Conservation (phyloP, 805 yeast species). For the Candida easanensis region DNA sequence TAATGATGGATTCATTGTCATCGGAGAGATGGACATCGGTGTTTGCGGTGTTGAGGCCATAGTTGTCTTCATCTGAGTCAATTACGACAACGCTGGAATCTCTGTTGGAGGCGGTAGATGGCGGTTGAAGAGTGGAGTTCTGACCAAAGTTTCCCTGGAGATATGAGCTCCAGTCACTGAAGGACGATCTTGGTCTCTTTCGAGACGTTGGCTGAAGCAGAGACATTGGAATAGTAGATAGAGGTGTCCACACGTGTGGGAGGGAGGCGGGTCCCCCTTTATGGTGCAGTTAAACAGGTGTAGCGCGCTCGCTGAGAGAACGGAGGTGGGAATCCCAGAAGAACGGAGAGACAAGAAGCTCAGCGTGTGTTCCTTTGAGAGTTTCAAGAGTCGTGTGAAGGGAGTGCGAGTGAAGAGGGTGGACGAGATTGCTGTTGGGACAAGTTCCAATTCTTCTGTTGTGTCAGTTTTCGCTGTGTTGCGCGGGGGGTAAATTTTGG, state of each 20-base stretch:
- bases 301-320: no score
- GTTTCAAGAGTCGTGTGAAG: no score
- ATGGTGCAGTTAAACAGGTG: no score
- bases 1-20: slow-evolving; percentile 16
- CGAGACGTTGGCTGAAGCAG: slow-evolving; percentile 20
- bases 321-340: no score
- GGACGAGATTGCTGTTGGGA: no score
- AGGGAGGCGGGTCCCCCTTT: no score
- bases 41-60: slow-evolving; percentile 15
- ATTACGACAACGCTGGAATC: slow-evolving; percentile 34
- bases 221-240: slow-evolving; percentile 6
- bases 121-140: slow-evolving; percentile 11
- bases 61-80: slow-evolving; percentile 40
- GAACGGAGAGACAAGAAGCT: no score
- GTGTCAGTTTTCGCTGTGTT: no score
- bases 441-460: no score
- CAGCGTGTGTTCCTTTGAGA: no score
- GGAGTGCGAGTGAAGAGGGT: no score
- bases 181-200: slow-evolving; percentile 38
- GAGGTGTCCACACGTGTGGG: not conserved
- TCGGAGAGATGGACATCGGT: slow-evolving; percentile 10
- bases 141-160: slow-evolving; percentile 19
- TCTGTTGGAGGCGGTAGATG: slow-evolving; percentile 10
- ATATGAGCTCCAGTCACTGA: slow-evolving; percentile 28
- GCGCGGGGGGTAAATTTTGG: slow-evolving; percentile 2